Evolutionary conservation across 2,329 filamentous ascomycete genomes (phyloP).

Genomic region (Colletotrichum ledebouriae): DNA sequence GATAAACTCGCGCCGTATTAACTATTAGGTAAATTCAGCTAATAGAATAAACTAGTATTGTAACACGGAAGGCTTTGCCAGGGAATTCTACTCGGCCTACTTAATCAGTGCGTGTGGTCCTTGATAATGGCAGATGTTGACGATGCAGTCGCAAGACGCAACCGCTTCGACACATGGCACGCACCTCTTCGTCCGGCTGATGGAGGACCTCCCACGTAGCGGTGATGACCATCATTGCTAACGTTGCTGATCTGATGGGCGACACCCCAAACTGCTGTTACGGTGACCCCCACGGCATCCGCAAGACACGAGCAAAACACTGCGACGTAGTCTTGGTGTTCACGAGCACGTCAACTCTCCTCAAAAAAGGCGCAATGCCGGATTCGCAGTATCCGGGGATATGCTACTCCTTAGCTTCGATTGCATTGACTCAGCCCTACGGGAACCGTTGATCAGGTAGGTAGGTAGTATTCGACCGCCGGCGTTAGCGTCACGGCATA

Average conservation of each 20-base stretch:
- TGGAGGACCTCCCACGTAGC: not conserved
- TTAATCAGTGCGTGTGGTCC: too few species aligned
- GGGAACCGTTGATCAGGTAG: not conserved
- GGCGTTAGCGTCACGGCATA: not conserved
- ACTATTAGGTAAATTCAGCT: too few species aligned
- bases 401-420: not conserved
- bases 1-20: too few species aligned
- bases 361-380: not conserved
- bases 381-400: not conserved
- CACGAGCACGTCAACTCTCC: not conserved
- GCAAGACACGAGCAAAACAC: too few species aligned
- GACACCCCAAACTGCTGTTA: too few species aligned
- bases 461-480: slow-evolving; percentile 2
- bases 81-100: too few species aligned
- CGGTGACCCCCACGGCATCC: too few species aligned
- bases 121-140: slow-evolving; percentile 6
- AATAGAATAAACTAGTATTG: too few species aligned
- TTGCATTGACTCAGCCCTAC: slow-evolving; percentile 5
- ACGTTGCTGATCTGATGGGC: not conserved
- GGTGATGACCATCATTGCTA: not conserved
- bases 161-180: not conserved
- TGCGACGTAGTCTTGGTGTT: not conserved
- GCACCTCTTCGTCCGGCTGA: not conserved
- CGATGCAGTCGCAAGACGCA: not conserved
- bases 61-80: too few species aligned